Evolutionary conservation across 805 yeast species (phyloP).

Genomic region (Cyberlindnera misumaiensis): DNA sequence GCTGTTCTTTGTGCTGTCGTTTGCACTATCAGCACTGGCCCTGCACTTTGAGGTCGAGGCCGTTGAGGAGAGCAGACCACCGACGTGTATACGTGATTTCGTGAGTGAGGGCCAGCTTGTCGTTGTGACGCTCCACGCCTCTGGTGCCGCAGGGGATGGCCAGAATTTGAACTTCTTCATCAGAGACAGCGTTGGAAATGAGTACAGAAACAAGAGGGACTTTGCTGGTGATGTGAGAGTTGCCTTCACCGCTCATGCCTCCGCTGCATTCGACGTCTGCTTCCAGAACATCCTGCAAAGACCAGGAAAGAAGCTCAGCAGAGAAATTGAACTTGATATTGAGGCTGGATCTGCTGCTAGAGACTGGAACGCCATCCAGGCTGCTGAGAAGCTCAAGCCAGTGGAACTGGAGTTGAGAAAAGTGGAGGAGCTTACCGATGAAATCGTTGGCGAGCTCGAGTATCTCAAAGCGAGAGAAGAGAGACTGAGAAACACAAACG

Average conservation of each 20-base stretch:
- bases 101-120: constrained; percentile 80
- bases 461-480: constrained; percentile 86
- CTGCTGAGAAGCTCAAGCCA: constrained; percentile 88
- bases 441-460: constrained; percentile 70
- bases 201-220: constrained; percentile 70
- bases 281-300: constrained; percentile 58
- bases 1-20: constrained; percentile 10
- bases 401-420: constrained; percentile 84
- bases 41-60: constrained; percentile 52
- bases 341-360: constrained; percentile 96
- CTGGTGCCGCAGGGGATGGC: constrained; percentile 81
- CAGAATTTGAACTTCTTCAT: constrained; percentile 66
- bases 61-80: constrained; percentile 35
- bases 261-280: constrained; percentile 87
- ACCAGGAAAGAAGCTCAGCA: constrained; percentile 39
- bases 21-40: constrained; percentile 24
- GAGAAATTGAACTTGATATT: constrained; percentile 83
- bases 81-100: constrained; percentile 89
- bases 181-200: constrained; percentile 78
- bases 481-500: constrained; percentile 92
- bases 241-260: constrained; percentile 79
- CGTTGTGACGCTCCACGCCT: constrained; percentile 70
- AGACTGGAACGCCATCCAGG: constrained; percentile 94
- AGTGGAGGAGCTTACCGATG: constrained; percentile 79
- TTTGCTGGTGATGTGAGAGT: constrained; percentile 65